Conservation (phyloP, 192 early-diverging fungal genomes). For the Linnemannia zychae region DNA sequence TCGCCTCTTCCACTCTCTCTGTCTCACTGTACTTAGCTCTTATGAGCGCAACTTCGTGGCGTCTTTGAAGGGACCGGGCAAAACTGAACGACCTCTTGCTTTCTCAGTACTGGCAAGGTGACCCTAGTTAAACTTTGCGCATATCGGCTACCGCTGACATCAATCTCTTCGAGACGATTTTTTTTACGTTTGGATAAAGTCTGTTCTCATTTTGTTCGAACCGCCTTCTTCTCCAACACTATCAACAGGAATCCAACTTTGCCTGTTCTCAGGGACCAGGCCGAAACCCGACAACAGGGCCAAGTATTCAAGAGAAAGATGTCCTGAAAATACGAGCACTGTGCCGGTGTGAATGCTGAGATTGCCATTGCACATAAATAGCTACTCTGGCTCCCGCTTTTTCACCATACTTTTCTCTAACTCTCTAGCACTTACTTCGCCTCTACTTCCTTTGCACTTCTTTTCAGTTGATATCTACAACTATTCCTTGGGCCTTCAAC, state of each 20-base stretch:
- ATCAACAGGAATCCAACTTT: background rate
- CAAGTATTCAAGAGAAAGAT: too few species aligned
- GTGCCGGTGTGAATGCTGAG: background rate
- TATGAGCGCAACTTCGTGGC: background rate
- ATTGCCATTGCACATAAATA: background rate
- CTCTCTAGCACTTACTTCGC: too few species aligned
- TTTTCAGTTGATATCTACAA: too few species aligned
- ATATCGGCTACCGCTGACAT: background rate
- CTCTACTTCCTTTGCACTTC: background rate
- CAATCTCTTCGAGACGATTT: background rate
- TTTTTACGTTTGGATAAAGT: background rate
- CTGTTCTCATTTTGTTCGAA: background rate
- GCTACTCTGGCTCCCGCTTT: background rate
- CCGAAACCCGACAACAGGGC: background rate
- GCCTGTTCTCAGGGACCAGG: background rate
- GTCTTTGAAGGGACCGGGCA: background rate
- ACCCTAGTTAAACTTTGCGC: background rate
- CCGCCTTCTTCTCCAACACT: background rate
- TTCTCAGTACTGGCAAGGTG: background rate
- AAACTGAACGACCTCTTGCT: background rate
- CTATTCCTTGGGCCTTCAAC: too few species aligned
- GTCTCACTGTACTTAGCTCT: too few species aligned
- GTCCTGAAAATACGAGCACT: background rate
- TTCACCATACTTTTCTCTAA: background rate
- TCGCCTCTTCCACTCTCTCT: too few species aligned